Conservation (phyloP, 192 early-diverging fungal species). For the Coemansia sp. region DNA sequence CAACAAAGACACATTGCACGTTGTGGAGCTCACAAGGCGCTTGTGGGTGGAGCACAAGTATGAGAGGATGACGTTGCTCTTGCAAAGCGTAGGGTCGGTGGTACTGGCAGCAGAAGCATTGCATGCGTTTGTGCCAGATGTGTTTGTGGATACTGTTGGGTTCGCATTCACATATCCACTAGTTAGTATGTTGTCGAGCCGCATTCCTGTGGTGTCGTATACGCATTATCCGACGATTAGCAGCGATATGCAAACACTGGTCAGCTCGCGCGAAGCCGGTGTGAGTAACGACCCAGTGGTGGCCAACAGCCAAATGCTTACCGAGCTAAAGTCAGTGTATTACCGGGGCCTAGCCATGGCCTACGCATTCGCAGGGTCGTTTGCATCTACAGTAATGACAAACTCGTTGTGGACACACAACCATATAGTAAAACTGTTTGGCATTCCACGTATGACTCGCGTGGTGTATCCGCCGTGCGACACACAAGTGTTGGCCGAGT, state of each 20-base stretch:
- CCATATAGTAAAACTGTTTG: conserved; percentile 89
- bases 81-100: conserved; percentile 83
- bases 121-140: conserved; percentile 63
- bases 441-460: conserved; percentile 55
- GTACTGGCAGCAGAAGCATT: conserved; percentile 77
- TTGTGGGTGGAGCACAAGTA: conserved; percentile 72
- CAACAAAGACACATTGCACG: conserved; percentile 54
- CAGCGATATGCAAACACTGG: conserved; percentile 82
- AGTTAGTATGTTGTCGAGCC: conserved; percentile 58
- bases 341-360: conserved; percentile 74
- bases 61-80: conserved; percentile 77
- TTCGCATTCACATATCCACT: conserved; percentile 93
- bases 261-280: conserved; percentile 60
- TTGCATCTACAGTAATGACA: conserved; percentile 82
- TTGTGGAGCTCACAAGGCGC: conserved; percentile 67
- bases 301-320: conserved; percentile 54
- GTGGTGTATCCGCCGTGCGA: conserved; percentile 96
- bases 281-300: conserved; percentile 68
- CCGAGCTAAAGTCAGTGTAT: conserved; percentile 56
- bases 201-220: conserved; percentile 73
- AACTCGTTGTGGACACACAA: conserved; percentile 95
- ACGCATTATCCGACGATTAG: conserved; percentile 97
- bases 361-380: conserved; percentile 79
- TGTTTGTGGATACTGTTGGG: conserved; percentile 92
- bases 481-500: conserved; percentile 60